Evolutionary conservation across 768 basidiomycete genomes (phyloP).

Genomic region (Dacryopinax spathularia): DNA sequence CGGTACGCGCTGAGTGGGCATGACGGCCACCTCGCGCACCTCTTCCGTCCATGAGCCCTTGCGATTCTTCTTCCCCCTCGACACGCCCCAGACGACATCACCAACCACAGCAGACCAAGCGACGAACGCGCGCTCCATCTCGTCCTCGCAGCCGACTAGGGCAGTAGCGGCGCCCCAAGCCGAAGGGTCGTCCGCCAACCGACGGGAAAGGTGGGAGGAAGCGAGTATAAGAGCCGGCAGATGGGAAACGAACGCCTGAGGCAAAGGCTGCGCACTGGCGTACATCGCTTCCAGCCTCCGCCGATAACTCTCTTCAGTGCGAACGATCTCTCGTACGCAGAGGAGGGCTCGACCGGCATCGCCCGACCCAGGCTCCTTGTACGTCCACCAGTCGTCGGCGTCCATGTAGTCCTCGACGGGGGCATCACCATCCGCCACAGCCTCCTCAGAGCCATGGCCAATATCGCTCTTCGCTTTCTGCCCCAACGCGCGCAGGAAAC

Average conservation of each 20-base stretch:
- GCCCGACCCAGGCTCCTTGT: not conserved
- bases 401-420: constrained; percentile 1
- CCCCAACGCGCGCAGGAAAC: not conserved
- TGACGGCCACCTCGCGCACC: constrained; percentile 47
- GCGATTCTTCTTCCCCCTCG: constrained; percentile 2
- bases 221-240: constrained; percentile 37
- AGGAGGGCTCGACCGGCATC: constrained; percentile 8
- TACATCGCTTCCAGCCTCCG: constrained; percentile 27
- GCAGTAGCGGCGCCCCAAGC: constrained; percentile 50
- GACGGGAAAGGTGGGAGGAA: constrained; percentile 37
- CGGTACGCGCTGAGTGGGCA: constrained; percentile 49
- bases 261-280: constrained; percentile 22
- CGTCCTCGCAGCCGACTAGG: constrained; percentile 39
- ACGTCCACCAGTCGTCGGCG: constrained; percentile 8
- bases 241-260: constrained; percentile 39
- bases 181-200: constrained; percentile 48
- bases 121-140: constrained; percentile 42
- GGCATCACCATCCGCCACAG: not conserved
- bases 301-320: constrained; percentile 35
- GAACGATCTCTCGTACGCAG: constrained; percentile 30
- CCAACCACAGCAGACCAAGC: constrained; percentile 42
- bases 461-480: not conserved
- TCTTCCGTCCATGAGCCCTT: constrained; percentile 9
- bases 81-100: constrained; percentile 23
- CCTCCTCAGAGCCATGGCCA: not conserved